These are phyloP conservation scores for Tylopilus intermedius DNA, from an alignment of 768 basidiomycete species.

Conservation along the genomic window DNA sequence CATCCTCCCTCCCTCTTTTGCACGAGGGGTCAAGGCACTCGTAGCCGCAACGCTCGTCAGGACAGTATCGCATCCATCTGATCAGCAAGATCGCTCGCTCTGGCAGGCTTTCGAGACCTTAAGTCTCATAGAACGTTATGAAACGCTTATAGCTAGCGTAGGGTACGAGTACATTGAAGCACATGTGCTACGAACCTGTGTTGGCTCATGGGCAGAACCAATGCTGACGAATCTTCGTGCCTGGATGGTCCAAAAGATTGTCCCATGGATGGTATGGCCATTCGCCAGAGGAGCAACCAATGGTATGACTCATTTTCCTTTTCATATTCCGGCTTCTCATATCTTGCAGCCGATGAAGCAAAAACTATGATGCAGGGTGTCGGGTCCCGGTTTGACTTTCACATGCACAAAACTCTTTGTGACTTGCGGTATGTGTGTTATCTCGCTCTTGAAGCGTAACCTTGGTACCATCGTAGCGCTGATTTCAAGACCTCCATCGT, in stretches of 20 bases:
- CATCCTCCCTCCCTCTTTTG: constrained; percentile 61
- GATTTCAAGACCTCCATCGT: not conserved
- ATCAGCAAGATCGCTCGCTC: constrained; percentile 33
- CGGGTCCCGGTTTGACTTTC: constrained; percentile 83
- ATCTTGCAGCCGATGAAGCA: constrained; percentile 58
- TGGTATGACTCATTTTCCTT: constrained; percentile 35
- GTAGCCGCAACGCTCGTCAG: constrained; percentile 50
- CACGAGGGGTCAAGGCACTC: constrained; percentile 62
- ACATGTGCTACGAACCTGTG: constrained; percentile 61
- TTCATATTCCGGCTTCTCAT: constrained; percentile 2
- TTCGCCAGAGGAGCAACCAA: constrained; percentile 64
- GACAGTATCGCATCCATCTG: constrained; percentile 21
- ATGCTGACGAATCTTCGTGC: constrained; percentile 55
- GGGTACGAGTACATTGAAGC: constrained; percentile 83
- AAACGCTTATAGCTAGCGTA: constrained; percentile 75
- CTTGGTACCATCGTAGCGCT: not conserved
- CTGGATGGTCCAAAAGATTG: constrained; percentile 79
- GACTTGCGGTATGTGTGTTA: constrained; percentile 64
- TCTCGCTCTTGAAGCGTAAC: not conserved
- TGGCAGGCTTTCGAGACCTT: constrained; percentile 66
- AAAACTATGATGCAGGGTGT: constrained; percentile 69
- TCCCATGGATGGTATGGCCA: constrained; percentile 80
- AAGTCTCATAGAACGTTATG: constrained; percentile 77
- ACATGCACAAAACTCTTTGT: constrained; percentile 86
- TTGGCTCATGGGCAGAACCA: constrained; percentile 63